Evolutionary conservation across 208 protist species (phyloP).

Genomic region (Trypanosoma lewisi): DNA sequence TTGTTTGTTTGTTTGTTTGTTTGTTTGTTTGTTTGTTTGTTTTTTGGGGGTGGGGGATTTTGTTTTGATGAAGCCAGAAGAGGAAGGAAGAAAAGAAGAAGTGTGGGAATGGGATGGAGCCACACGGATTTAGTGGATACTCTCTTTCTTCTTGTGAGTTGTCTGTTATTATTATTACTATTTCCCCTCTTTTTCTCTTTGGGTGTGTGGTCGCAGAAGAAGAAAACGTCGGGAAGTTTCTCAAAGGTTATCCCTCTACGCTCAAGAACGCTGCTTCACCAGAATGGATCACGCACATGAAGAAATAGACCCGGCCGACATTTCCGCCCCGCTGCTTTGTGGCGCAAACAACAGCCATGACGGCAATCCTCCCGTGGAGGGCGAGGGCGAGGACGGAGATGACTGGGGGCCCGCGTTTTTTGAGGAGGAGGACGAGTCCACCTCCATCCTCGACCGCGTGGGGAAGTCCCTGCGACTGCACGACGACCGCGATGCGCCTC

Average conservation of each 20-base stretch:
- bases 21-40: not conserved
- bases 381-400: slow-evolving; percentile 33
- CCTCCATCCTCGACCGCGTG: slow-evolving; percentile 36
- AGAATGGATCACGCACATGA: not conserved
- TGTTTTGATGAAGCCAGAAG: not conserved
- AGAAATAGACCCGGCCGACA: not conserved
- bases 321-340: not conserved
- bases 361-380: not conserved
- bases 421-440: slow-evolving; percentile 68
- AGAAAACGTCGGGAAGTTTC: too few relatives aligned
- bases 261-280: too few relatives aligned
- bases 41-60: not conserved
- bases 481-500: slow-evolving; percentile 8
- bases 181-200: not conserved
- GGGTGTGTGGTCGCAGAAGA: too few relatives aligned
- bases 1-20: not conserved
- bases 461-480: slow-evolving; percentile 32
- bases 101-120: not conserved
- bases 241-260: too few relatives aligned
- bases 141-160: too few relatives aligned
- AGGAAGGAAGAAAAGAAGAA: not conserved
- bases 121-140: too few relatives aligned
- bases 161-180: slow-evolving; percentile 4
- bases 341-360: slow-evolving; percentile 1
- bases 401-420: slow-evolving; percentile 71